phyloP scores from a whole-genome alignment of 148 eudicot species.

The Vaccinium macrocarpon region DNA sequence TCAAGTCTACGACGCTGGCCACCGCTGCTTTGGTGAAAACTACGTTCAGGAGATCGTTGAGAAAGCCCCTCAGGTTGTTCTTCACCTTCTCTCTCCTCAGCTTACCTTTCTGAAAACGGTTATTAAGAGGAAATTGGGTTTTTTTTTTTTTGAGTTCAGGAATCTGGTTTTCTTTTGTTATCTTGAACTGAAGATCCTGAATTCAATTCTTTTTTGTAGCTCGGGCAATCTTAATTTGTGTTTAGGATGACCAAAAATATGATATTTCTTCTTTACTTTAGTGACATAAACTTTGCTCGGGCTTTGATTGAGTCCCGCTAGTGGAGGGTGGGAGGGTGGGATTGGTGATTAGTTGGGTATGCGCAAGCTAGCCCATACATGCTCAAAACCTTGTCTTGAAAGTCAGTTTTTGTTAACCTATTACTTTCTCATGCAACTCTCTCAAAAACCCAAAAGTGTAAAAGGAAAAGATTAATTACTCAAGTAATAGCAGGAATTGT shows the following conservation, averaged over 20 bases:
- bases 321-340: too few species aligned
- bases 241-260: neutral
- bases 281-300: neutral
- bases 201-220: neutral
- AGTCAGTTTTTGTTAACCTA: neutral
- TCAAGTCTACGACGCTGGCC: constrained; percentile 89
- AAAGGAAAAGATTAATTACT: too few species aligned
- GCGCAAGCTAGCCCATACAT: too few species aligned
- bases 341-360: too few species aligned
- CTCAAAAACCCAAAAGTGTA: too few species aligned
- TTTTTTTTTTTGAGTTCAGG: too few species aligned
- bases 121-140: neutral
- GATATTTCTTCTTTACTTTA: neutral
- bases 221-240: neutral
- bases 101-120: neutral
- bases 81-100: neutral
- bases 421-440: neutral
- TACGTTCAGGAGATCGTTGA: constrained; percentile 89
- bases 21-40: constrained; percentile 86
- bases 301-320: too few species aligned
- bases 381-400: neutral
- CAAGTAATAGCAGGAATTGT: too few species aligned
- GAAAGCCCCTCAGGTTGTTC: constrained; percentile 81
- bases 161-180: neutral
- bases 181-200: neutral